phyloP scores from a whole-genome alignment of 2,329 filamentous ascomycete species.

The Cladosporium sphaerospermum region DNA sequence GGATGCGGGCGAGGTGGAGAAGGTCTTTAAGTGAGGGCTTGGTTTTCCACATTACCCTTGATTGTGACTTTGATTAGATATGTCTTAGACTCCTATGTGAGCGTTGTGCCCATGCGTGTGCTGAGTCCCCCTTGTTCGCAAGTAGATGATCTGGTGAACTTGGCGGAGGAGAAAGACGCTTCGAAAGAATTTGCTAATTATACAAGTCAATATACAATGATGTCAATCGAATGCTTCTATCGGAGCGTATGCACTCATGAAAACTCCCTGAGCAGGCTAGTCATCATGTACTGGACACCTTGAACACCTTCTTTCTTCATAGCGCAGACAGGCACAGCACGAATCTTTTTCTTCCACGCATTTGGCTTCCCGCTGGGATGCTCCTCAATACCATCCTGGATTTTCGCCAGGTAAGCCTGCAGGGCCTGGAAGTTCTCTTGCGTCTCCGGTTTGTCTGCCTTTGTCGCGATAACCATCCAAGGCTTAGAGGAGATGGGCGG shows the following conservation, averaged over 20 bases:
- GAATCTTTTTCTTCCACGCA: slow-evolving; percentile 53
- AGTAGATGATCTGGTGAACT: no score
- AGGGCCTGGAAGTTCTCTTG: slow-evolving; percentile 68
- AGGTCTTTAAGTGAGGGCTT: background rate
- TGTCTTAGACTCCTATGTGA: no score
- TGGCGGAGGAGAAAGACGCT: no score
- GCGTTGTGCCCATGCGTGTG: no score
- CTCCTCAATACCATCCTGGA: slow-evolving; percentile 55
- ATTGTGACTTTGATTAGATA: no score
- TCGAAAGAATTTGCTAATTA: no score
- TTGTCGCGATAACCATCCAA: slow-evolving; percentile 94
- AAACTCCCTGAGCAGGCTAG: slow-evolving; percentile 53
- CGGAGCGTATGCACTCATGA: background rate
- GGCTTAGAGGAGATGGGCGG: slow-evolving; percentile 87
- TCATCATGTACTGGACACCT: slow-evolving; percentile 64
- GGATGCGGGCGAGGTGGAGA: slow-evolving; percentile 5
- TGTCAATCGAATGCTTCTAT: no score
- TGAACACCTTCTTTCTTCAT: slow-evolving; percentile 81
- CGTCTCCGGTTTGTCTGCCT: slow-evolving; percentile 76
- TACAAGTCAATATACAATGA: no score
- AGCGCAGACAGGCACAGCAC: slow-evolving; percentile 79
- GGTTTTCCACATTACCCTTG: no score
- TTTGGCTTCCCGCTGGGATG: slow-evolving; percentile 68
- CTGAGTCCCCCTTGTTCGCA: no score
- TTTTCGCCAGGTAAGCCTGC: slow-evolving; percentile 61